These are phyloP conservation scores for Discostella stelligera DNA, from an alignment of 352 stramenopile genomes.

Conservation along the genomic window DNA sequence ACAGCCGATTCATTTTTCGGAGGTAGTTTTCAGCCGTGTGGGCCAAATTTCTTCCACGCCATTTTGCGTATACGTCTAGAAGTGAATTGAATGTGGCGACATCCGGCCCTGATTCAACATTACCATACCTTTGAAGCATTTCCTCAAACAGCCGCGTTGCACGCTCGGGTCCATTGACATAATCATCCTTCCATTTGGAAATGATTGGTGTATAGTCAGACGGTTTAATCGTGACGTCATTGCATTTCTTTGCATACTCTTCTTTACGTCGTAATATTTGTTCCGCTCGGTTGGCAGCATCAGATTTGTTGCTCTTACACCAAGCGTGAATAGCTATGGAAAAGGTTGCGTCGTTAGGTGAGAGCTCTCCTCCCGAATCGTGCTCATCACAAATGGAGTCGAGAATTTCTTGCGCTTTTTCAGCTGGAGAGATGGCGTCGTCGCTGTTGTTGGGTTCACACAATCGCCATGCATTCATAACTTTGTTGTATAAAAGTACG, in stretches of 20 bases:
- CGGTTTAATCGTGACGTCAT: constrained; percentile 14
- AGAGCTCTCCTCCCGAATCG: constrained; percentile 8
- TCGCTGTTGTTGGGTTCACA: constrained; percentile 33
- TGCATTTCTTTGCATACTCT: constrained; percentile 27
- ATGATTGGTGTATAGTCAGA: constrained; percentile 41
- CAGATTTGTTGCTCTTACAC: constrained; percentile 30
- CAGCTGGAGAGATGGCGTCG: constrained; percentile 15
- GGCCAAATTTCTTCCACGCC: constrained; percentile 20
- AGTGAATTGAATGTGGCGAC: constrained; percentile 37
- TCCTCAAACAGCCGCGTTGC: constrained; percentile 43
- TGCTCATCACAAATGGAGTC: constrained; percentile 27
- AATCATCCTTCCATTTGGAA: constrained; percentile 42
- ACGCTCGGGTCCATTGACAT: constrained; percentile 29
- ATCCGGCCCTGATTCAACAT: constrained; percentile 20
- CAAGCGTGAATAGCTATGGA: constrained; percentile 42
- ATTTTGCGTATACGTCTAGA: constrained; percentile 49
- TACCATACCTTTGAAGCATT: constrained; percentile 21
- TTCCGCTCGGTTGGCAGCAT: constrained; percentile 38
- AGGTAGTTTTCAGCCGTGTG: constrained; percentile 26
- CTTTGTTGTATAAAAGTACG: constrained; percentile 37
- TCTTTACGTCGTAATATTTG: constrained; percentile 38
- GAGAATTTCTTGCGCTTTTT: constrained; percentile 40
- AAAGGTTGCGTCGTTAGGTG: constrained; percentile 43
- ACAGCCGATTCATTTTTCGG: constrained; percentile 19
- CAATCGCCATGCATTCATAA: constrained; percentile 42